These are phyloP conservation scores for Usnea hakonensis DNA, from an alignment of 495 filamentous ascomycete genomes.

Conservation along the genomic window DNA sequence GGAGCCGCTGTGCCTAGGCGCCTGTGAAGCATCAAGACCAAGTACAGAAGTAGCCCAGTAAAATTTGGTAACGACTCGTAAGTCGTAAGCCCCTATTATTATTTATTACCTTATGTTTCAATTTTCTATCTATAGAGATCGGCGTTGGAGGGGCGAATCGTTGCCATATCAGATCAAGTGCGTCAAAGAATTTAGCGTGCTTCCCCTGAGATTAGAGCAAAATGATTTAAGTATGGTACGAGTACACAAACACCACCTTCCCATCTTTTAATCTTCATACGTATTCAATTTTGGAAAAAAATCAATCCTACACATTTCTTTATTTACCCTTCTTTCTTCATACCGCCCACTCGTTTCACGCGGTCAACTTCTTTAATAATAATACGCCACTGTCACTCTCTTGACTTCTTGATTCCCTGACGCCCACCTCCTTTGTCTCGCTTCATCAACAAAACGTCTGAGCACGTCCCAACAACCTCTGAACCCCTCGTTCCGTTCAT, in stretches of 20 bases:
- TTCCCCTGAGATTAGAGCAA: neutral
- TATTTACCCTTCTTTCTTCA: constrained; percentile 24
- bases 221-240: too few relatives aligned
- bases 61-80: too few relatives aligned
- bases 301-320: constrained; percentile 18
- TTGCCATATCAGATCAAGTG: neutral
- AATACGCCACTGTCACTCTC: constrained; percentile 27
- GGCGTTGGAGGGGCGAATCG: neutral
- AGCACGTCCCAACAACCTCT: neutral
- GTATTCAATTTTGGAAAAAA: too few relatives aligned
- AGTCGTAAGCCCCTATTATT: too few relatives aligned
- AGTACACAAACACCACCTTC: too few relatives aligned
- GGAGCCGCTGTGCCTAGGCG: too few relatives aligned
- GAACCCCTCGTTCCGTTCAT: neutral
- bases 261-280: constrained; percentile 17
- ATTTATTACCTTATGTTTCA: too few relatives aligned
- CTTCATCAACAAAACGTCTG: constrained; percentile 28
- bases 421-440: constrained; percentile 21
- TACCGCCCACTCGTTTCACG: constrained; percentile 20
- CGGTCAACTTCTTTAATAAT: constrained; percentile 15
- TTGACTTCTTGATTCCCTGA: constrained; percentile 22
- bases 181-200: too few relatives aligned
- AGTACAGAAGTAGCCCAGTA: too few relatives aligned
- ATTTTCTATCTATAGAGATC: too few relatives aligned
- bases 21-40: too few relatives aligned